These are phyloP conservation scores for Fusarium lateritium DNA, from an alignment of 2,329 filamentous ascomycete genomes.

Conservation along the genomic window DNA sequence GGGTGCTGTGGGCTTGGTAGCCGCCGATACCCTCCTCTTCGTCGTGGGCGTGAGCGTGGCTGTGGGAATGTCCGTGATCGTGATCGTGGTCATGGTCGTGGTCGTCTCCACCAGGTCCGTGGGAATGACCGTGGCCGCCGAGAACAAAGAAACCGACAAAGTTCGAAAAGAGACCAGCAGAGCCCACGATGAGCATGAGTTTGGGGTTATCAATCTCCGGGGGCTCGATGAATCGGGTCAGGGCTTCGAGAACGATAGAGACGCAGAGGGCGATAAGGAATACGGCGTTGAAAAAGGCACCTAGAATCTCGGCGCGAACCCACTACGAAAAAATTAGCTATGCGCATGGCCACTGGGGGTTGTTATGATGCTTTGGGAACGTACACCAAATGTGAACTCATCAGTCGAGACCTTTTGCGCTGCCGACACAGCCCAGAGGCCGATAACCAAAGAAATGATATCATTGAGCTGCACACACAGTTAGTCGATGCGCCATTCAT, in stretches of 20 bases:
- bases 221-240: slow-evolving; percentile 92
- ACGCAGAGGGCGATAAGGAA: slow-evolving; percentile 97
- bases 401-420: slow-evolving; percentile 88
- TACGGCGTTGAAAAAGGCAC: slow-evolving; percentile 96
- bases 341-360: not conserved
- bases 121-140: slow-evolving; percentile 91
- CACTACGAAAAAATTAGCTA: slow-evolving; percentile 70
- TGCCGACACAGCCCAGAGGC: slow-evolving; percentile 94
- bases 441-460: slow-evolving; percentile 93
- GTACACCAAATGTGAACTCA: slow-evolving; percentile 93
- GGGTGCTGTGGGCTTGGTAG: slow-evolving; percentile 55
- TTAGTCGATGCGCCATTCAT: slow-evolving; percentile 26
- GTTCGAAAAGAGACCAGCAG: slow-evolving; percentile 87
- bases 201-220: slow-evolving; percentile 88
- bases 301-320: slow-evolving; percentile 96
- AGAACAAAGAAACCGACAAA: slow-evolving; percentile 90
- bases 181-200: slow-evolving; percentile 91
- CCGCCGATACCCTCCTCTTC: slow-evolving; percentile 68
- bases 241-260: slow-evolving; percentile 95
- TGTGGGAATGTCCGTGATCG: slow-evolving; percentile 54
- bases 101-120: slow-evolving; percentile 72
- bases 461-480: slow-evolving; percentile 81
- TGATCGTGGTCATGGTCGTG: slow-evolving; percentile 61
- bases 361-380: slow-evolving; percentile 52
- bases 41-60: slow-evolving; percentile 54